phyloP scores from a whole-genome alignment of 2,329 filamentous ascomycete genomes.

The Fusarium subtropicale region DNA sequence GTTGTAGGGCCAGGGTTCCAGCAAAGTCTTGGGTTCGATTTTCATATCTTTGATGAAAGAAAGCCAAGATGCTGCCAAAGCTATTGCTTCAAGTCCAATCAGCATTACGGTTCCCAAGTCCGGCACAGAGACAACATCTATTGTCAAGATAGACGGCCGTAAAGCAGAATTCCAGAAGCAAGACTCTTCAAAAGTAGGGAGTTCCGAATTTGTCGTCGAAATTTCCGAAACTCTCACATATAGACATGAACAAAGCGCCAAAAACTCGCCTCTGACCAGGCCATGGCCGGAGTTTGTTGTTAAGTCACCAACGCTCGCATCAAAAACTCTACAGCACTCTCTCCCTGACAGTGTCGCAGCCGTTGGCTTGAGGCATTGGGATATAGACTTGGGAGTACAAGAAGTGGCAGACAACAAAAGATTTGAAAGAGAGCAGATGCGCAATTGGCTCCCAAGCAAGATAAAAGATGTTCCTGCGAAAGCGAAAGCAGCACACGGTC shows the following conservation, averaged over 20 bases:
- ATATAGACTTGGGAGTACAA: constrained; percentile 44
- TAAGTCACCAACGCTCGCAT: constrained; percentile 52
- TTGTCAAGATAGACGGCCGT: constrained; percentile 22
- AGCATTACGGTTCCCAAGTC: constrained; percentile 56
- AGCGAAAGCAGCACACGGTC: not conserved
- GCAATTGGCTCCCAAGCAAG: constrained; percentile 37
- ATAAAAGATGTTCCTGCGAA: not conserved
- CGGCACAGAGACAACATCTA: constrained; percentile 45
- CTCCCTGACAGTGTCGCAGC: constrained; percentile 55
- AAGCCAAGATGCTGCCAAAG: constrained; percentile 52
- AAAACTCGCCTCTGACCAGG: constrained; percentile 53
- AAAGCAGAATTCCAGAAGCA: constrained; percentile 4
- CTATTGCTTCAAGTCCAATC: constrained; percentile 61
- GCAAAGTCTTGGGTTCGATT: constrained; percentile 46
- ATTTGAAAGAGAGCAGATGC: constrained; percentile 27
- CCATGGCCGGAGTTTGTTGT: constrained; percentile 56
- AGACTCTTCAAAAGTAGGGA: constrained; percentile 2
- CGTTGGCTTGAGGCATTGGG: constrained; percentile 60
- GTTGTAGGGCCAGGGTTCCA: constrained; percentile 56
- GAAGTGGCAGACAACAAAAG: constrained; percentile 8
- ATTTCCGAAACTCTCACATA: constrained; percentile 56
- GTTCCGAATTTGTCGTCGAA: constrained; percentile 57
- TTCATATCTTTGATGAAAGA: constrained; percentile 63
- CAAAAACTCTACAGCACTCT: constrained; percentile 53
- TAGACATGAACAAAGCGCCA: constrained; percentile 54